Conservation (phyloP, 768 basidiomycete genomes). For the Boletellus emodensis region DNA sequence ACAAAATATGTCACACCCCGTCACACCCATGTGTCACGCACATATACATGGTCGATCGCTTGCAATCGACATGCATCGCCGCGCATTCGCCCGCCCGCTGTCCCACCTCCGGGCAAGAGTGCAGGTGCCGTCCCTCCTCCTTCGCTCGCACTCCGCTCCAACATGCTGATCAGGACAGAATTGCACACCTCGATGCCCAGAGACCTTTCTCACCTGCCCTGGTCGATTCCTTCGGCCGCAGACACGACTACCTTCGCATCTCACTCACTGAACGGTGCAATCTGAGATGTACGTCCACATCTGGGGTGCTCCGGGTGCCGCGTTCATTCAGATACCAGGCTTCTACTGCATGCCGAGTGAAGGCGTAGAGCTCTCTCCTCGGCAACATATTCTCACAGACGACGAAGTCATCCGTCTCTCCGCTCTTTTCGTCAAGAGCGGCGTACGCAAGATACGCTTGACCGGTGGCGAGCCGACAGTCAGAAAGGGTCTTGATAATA, state of each 20-base stretch:
- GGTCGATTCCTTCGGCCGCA: slow-evolving; percentile 62
- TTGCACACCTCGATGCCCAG: slow-evolving; percentile 49
- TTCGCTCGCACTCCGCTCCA: neutral
- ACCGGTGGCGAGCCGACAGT: slow-evolving; percentile 90
- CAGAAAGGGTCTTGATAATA: slow-evolving; percentile 64
- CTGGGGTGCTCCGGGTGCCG: neutral
- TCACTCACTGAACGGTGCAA: slow-evolving; percentile 86
- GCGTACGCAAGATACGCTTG: slow-evolving; percentile 82
- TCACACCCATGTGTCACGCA: slow-evolving; percentile 4
- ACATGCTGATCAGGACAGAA: slow-evolving; percentile 42
- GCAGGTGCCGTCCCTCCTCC: slow-evolving; percentile 14
- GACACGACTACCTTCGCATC: slow-evolving; percentile 85
- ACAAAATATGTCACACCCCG: slow-evolving; percentile 7
- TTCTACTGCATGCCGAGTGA: slow-evolving; percentile 91
- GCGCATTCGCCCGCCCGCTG: slow-evolving; percentile 9
- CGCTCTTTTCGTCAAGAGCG: slow-evolving; percentile 71
- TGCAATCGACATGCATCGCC: slow-evolving; percentile 5
- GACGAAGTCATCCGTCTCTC: slow-evolving; percentile 73
- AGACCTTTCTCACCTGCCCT: slow-evolving; percentile 49
- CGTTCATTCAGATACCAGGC: slow-evolving; percentile 40
- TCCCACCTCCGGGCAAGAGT: slow-evolving; percentile 14
- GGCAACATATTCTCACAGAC: slow-evolving; percentile 64
- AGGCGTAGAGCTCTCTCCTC: slow-evolving; percentile 72
- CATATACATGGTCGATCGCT: neutral
- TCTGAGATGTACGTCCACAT: slow-evolving; percentile 58